Conservation (phyloP, 257 asterid genomes). For the Vinca minor region DNA sequence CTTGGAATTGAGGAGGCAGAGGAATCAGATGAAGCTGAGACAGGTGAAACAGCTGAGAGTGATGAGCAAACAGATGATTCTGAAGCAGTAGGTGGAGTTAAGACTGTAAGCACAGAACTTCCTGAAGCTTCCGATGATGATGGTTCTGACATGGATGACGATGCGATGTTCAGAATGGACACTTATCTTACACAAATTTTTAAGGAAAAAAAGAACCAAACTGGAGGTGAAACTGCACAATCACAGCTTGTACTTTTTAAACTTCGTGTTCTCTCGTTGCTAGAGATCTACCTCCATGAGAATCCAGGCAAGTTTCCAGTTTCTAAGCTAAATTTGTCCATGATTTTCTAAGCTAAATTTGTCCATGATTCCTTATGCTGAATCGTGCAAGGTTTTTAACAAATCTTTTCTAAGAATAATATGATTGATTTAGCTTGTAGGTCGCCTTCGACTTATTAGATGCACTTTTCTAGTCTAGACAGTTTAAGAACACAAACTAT, state of each 20-base stretch:
- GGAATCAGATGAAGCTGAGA: constrained; percentile 79
- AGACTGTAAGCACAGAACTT: constrained; percentile 33
- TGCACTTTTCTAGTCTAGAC: not conserved
- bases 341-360: too few species aligned
- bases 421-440: not conserved
- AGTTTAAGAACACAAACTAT: not conserved
- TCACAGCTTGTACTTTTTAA: constrained; percentile 96
- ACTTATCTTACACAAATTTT: constrained; percentile 53
- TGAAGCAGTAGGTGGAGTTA: too few species aligned
- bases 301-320: constrained; percentile 74
- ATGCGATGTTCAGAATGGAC: constrained; percentile 91
- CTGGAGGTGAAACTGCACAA: constrained; percentile 89
- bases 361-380: too few species aligned
- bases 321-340: not conserved
- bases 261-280: constrained; percentile 85
- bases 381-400: too few species aligned
- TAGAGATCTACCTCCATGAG: constrained; percentile 88
- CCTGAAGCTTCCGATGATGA: constrained; percentile 67
- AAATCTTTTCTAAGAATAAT: too few species aligned
- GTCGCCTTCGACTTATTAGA: not conserved
- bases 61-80: constrained; percentile 73
- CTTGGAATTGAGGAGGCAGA: constrained; percentile 81
- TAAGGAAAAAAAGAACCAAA: constrained; percentile 68
- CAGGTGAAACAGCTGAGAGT: constrained; percentile 66
- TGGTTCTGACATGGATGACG: constrained; percentile 97